A percentile compares a stretch with the other conserved stretches of the same genome.
phyloP scores from a whole-genome alignment of 129 eudicot species.

The Logfia minima region DNA sequence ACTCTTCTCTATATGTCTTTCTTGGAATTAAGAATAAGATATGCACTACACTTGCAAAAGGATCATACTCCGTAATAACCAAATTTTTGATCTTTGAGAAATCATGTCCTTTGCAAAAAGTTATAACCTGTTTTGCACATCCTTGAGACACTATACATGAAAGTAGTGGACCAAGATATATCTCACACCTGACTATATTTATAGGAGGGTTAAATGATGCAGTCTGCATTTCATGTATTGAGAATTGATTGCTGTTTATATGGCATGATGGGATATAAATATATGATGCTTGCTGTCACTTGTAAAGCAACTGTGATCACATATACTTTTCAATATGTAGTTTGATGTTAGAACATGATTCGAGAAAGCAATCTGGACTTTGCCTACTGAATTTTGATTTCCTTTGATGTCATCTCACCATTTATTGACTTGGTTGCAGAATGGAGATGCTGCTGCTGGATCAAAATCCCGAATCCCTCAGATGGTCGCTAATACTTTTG shows the following conservation, averaged over 20 bases:
- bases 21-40: not conserved
- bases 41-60: not conserved
- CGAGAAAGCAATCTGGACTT: no score
- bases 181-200: not conserved
- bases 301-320: not conserved
- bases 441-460: constrained; percentile 58
- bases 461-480: constrained; percentile 86
- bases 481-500: constrained; percentile 65
- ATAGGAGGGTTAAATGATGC: not conserved
- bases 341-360: not conserved
- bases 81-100: not conserved
- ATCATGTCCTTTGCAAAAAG: not conserved
- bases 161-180: not conserved
- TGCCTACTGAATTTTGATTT: not conserved
- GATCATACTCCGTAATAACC: not conserved
- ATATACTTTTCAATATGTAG: not conserved
- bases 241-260: not conserved
- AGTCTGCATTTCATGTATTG: not conserved
- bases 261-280: not conserved
- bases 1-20: not conserved
- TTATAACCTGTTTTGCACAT: not conserved
- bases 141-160: not conserved
- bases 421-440: constrained; percentile 49
- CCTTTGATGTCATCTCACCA: constrained; percentile 1
- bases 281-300: not conserved